phyloP scores from a whole-genome alignment of 2,329 filamentous ascomycete genomes.

The Aspergillus novoparasiticus region DNA sequence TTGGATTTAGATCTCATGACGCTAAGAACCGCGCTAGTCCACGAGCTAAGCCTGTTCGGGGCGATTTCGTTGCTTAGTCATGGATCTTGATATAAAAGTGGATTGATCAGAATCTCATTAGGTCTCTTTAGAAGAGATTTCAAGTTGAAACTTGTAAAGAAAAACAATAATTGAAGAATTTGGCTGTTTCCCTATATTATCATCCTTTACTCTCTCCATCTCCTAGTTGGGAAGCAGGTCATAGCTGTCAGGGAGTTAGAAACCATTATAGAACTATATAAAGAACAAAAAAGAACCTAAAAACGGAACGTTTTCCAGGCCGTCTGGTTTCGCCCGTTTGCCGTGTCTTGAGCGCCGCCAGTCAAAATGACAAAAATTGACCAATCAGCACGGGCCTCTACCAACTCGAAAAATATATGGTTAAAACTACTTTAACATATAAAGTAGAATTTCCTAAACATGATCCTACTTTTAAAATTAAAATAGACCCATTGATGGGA shows the following conservation, averaged over 20 bases:
- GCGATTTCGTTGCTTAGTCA: slow-evolving; percentile 1
- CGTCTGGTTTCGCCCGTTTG: neutral
- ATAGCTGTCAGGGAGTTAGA: too few species aligned
- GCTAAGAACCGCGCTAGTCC: neutral
- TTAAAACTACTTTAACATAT: neutral
- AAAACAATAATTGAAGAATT: too few species aligned
- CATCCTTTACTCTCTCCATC: too few species aligned
- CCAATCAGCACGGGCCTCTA: neutral
- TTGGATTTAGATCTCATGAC: neutral
- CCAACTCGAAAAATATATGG: neutral
- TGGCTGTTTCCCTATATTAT: neutral
- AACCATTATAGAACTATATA: too few species aligned
- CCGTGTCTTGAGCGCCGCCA: too few species aligned
- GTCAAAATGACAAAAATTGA: neutral
- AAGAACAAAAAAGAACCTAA: neutral
- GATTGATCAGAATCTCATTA: too few species aligned
- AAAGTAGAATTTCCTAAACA: neutral
- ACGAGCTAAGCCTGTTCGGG: slow-evolving; percentile 2
- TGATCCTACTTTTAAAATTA: neutral
- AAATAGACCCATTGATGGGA: neutral
- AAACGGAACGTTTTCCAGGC: neutral
- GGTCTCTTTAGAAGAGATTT: too few species aligned
- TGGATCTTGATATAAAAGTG: slow-evolving; percentile 3
- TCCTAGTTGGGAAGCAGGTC: too few species aligned
- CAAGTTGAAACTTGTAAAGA: too few species aligned